These are phyloP conservation scores for Chaetomium sp. DNA, from an alignment of 2,329 filamentous ascomycete species.

Conservation along the genomic window DNA sequence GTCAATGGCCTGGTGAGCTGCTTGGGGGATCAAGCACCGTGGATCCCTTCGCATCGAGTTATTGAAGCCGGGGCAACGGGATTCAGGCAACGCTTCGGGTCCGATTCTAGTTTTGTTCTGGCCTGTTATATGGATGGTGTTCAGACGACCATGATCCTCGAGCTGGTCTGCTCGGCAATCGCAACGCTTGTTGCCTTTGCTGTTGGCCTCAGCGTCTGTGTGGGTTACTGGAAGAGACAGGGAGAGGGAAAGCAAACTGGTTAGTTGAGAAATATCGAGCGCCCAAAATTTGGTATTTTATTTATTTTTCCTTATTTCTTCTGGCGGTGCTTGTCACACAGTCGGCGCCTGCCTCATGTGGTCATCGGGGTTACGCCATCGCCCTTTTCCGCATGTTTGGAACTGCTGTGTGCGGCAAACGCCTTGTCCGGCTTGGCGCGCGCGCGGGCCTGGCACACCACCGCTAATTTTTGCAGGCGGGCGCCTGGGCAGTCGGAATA, in stretches of 20 bases:
- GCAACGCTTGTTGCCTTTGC: neutral
- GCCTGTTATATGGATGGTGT: neutral
- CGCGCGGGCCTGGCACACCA: too few species aligned
- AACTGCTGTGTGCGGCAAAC: too few species aligned
- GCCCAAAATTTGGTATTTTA: too few species aligned
- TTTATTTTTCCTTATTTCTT: neutral
- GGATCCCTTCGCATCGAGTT: neutral
- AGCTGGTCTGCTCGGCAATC: neutral
- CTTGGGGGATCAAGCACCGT: neutral
- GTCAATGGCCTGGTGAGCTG: neutral
- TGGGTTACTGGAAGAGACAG: neutral
- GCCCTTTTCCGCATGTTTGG: too few species aligned
- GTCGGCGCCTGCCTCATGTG: too few species aligned
- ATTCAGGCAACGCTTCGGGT: neutral
- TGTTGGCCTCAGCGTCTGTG: neutral
- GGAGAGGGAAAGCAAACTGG: neutral
- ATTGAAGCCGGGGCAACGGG: conserved; percentile 1
- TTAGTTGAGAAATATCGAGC: neutral
- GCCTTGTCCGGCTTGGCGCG: too few species aligned
- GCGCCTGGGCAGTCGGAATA: too few species aligned
- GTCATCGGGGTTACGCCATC: too few species aligned
- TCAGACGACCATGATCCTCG: neutral
- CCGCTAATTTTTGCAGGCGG: too few species aligned
- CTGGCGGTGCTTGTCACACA: neutral
- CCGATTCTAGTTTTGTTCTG: neutral